These are phyloP conservation scores for Boletus albobrunnescens DNA, from an alignment of 1,284 basidiomycete genomes.

Conservation along the genomic window DNA sequence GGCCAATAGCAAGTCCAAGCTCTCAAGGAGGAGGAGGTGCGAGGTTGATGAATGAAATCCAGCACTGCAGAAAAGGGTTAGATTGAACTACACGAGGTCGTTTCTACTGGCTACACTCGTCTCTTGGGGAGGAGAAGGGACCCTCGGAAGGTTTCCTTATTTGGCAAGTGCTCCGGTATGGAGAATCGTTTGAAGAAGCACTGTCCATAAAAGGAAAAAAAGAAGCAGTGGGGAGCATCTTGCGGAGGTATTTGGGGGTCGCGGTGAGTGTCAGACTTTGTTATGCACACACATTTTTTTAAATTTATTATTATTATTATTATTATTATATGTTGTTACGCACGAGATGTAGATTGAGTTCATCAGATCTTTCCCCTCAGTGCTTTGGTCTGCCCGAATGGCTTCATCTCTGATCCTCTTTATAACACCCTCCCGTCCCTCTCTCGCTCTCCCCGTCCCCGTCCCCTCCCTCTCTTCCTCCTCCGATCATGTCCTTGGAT, in stretches of 20 bases:
- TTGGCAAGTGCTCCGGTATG: constrained; percentile 10
- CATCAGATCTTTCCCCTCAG: neutral
- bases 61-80: constrained; percentile 5
- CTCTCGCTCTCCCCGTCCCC: constrained; percentile 13
- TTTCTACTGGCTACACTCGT: too few species aligned
- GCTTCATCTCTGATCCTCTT: constrained; percentile 28
- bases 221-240: neutral
- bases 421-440: constrained; percentile 23
- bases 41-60: neutral
- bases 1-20: neutral
- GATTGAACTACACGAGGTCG: constrained; percentile 7
- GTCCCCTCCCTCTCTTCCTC: neutral
- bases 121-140: neutral
- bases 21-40: neutral
- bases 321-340: too few species aligned
- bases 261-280: constrained; percentile 3
- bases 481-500: constrained; percentile 30
- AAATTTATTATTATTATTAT: too few species aligned
- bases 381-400: constrained; percentile 11
- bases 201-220: constrained; percentile 15
- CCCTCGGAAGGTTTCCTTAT: constrained; percentile 8
- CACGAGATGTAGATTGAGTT: constrained; percentile 26
- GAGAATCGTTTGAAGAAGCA: constrained; percentile 24
- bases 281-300: too few species aligned
- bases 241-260: constrained; percentile 15